Evolutionary conservation across 441 rosid genomes (phyloP), one percentile per base, ranked within the genome.

Genomic region (Mallotus japonicus): DNA sequence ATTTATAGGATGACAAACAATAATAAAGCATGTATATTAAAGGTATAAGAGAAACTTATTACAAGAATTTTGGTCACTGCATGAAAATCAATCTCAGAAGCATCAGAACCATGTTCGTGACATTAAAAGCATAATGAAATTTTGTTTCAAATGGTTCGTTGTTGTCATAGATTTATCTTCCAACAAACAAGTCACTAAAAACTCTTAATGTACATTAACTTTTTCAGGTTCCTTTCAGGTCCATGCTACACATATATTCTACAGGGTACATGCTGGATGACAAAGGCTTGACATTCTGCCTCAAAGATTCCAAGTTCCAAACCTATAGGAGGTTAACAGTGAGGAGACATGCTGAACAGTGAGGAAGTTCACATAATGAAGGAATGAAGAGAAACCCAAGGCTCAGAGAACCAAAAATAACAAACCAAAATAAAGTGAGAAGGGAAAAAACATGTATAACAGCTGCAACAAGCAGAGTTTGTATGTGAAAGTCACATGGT

Each of bases 1-100:
- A 64, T 74, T 72, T 58, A 53, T 70, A 44, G 40, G 37, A 66
- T 37, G 5, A 34, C 65, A 37, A 69, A 24, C 74, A 70, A 65
- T 60, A 42, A 60, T 65, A 53, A 67, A 40, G 73, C 57, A 69
- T 11, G 42, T 13, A 62, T 20, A 24, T 55, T 0, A 42, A 28
- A 65, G 49, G 7, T 16, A 8, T 46, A 70, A 42, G 42, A 54
- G 19, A 54, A 54, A 54, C 57, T 16, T 54, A 54, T 6, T 6
- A 54, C 10, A 54, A 54, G 20, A 54, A 51, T 15, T 54, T 17
- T 6, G 57, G 57, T 44, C 12, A 8, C 12, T 8, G 11, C 49
- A 44, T 8, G 11, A n/a, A 54, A 16, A 17, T 16, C 8, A 6
- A 17, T 54, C 57, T n/a, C 20, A 17, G 20, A 54, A 54, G 20